Evolutionary conservation across 1,284 basidiomycete species (phyloP).

Genomic region (Puccinia triticina): DNA sequence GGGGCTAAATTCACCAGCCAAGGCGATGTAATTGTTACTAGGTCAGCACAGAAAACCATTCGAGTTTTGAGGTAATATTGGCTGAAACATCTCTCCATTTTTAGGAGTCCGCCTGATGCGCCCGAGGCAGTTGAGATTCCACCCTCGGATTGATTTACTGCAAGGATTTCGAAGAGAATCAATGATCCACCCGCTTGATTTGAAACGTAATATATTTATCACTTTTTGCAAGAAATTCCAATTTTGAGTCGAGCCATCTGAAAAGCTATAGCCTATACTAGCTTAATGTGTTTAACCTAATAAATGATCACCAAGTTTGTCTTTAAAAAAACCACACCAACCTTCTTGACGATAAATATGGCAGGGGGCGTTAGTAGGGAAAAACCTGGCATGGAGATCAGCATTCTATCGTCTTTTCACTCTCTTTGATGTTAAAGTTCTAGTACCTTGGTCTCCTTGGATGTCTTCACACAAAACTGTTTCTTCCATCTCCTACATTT

Average conservation of each 20-base stretch:
- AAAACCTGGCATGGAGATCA: neutral
- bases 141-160: slow-evolving; percentile 4
- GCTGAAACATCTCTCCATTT: neutral
- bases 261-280: neutral
- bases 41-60: slow-evolving; percentile 12
- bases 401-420: neutral
- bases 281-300: neutral
- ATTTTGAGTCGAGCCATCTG: neutral
- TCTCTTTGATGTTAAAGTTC: neutral
- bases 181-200: neutral
- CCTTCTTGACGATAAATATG: neutral
- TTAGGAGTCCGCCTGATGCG: slow-evolving; percentile 41
- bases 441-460: neutral
- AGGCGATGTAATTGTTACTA: slow-evolving; percentile 59
- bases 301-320: neutral
- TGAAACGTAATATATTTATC: neutral
- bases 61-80: neutral
- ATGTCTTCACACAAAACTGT: neutral
- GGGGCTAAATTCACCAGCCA: slow-evolving; percentile 69
- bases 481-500: neutral
- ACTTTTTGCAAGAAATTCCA: neutral
- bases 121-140: slow-evolving; percentile 35
- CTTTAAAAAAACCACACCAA: neutral
- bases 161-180: neutral
- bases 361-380: neutral